Evolutionary conservation across 306 rosid species (phyloP).

Genomic region (Acacia crassicarpa): DNA sequence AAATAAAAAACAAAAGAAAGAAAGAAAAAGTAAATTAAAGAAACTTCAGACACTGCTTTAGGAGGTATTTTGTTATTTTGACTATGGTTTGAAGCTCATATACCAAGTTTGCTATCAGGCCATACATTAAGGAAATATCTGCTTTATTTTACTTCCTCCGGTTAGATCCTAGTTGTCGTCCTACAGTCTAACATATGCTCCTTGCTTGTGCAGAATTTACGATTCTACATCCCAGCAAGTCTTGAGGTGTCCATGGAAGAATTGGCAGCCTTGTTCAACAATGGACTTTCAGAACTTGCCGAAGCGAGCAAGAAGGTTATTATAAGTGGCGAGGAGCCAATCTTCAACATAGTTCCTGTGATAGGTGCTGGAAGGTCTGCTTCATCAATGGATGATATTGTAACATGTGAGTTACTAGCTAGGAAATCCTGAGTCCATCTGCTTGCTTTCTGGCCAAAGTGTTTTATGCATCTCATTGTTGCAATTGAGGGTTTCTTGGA

Average conservation of each 20-base stretch:
- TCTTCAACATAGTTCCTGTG: conserved; percentile 89
- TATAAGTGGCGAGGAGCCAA: conserved; percentile 46
- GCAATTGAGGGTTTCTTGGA: neutral
- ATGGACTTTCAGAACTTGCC: conserved; percentile 60
- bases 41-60: neutral
- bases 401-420: conserved; percentile 84
- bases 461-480: neutral
- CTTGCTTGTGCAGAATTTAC: conserved; percentile 59
- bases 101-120: neutral
- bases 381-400: conserved; percentile 58
- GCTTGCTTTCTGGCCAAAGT: neutral
- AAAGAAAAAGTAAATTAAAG: neutral
- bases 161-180: conserved; percentile 6
- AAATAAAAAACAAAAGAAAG: no score
- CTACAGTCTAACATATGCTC: neutral
- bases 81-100: neutral
- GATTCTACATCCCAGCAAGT: conserved; percentile 68
- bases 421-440: conserved; percentile 45
- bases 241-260: conserved; percentile 52
- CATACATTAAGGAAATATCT: neutral
- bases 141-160: neutral
- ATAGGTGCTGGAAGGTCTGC: conserved; percentile 69
- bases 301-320: conserved; percentile 39
- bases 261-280: conserved; percentile 49
- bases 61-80: neutral